Percentiles rank a stretch among this genome's conserved stretches.
Conservation (phyloP, 2,329 filamentous ascomycete species). For the Diaporthe caulivora region DNA sequence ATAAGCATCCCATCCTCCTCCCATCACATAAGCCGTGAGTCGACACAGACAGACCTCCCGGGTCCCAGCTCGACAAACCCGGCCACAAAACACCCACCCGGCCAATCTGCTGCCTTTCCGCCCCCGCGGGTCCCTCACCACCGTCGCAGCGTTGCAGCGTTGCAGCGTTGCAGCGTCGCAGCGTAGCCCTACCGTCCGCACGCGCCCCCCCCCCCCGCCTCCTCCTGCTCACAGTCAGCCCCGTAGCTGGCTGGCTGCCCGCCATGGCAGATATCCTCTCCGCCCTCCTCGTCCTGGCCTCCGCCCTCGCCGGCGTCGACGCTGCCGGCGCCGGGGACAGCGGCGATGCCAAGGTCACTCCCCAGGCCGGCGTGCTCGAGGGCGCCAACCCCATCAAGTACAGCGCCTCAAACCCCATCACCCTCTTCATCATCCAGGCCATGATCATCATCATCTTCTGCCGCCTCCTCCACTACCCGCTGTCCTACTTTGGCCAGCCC, state of each 20-base stretch:
- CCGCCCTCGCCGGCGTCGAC: slow-evolving; percentile 24
- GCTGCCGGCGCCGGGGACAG: slow-evolving; percentile 48
- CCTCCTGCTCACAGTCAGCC: background rate
- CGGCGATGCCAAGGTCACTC: slow-evolving; percentile 40
- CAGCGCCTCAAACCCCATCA: slow-evolving; percentile 73
- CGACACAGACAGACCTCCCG: background rate
- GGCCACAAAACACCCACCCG: background rate
- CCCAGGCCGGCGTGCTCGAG: slow-evolving; percentile 69
- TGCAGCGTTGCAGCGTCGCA: slow-evolving; percentile 1
- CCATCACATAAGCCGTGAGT: background rate
- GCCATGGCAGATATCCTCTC: slow-evolving; percentile 1
- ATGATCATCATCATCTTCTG: slow-evolving; percentile 82
- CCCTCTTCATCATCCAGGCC: slow-evolving; percentile 77
- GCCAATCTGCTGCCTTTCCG: slow-evolving; percentile 23
- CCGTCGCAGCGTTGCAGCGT: background rate
- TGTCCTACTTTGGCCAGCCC: slow-evolving; percentile 78
- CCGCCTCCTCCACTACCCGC: slow-evolving; percentile 77
- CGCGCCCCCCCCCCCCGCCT: no score
- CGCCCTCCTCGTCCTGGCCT: slow-evolving; percentile 33
- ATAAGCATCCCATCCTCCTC: background rate
- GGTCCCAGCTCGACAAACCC: slow-evolving; percentile 15
- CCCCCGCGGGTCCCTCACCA: slow-evolving; percentile 18
- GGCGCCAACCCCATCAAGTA: slow-evolving; percentile 73
- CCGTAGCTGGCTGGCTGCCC: background rate
- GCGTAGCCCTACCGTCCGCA: background rate